phyloP scores from a whole-genome alignment of 305 asterid species.

The Solanum hybrid region DNA sequence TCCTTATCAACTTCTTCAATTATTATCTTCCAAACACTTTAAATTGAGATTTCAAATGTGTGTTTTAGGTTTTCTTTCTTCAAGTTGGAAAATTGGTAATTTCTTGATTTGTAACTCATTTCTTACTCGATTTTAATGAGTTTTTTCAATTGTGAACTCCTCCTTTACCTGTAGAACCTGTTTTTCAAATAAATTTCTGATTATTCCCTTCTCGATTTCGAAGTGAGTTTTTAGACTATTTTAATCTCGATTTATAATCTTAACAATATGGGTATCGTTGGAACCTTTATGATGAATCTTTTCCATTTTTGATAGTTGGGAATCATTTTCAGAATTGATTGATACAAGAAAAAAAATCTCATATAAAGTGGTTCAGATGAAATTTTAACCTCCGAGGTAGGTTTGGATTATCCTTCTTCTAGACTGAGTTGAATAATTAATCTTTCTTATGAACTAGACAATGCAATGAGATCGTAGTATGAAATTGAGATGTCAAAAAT shows the following conservation, averaged over 20 bases:
- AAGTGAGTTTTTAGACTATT: background rate
- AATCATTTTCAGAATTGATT: background rate
- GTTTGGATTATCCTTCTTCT: background rate
- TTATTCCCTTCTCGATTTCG: background rate
- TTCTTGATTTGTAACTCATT: background rate
- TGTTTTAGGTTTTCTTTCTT: background rate
- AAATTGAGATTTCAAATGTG: background rate
- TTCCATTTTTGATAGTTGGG: background rate
- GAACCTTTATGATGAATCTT: background rate
- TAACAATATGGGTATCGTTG: background rate
- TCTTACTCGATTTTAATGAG: background rate
- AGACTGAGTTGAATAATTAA: background rate
- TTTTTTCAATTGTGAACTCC: background rate
- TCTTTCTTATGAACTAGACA: background rate
- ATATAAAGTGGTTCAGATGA: background rate
- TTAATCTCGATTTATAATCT: background rate
- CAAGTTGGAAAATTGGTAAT: background rate
- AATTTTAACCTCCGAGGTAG: background rate
- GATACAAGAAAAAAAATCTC: background rate
- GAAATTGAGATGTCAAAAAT: background rate
- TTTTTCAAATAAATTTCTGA: too few relatives aligned
- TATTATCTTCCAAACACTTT: background rate
- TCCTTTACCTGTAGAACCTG: background rate
- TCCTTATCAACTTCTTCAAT: background rate
- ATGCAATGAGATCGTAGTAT: background rate